Conservation (phyloP, 306 rosid species). For the Rubus parviflorus region DNA sequence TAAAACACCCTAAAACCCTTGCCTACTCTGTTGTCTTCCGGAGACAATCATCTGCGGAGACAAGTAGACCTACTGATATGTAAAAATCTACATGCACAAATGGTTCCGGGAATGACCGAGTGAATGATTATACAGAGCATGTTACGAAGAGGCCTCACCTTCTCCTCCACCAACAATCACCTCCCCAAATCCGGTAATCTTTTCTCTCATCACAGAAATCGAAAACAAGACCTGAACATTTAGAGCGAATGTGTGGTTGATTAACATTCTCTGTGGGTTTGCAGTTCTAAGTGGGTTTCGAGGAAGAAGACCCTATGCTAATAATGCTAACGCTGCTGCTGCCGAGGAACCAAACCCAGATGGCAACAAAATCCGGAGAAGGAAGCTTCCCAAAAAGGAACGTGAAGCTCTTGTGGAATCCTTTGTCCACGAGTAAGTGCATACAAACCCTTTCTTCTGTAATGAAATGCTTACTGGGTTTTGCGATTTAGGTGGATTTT, state of each 20-base stretch:
- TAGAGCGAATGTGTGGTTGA: not conserved
- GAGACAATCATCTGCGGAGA: too few relatives aligned
- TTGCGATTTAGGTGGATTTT: not conserved
- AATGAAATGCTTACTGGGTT: not conserved
- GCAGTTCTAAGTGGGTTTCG: constrained; percentile 7
- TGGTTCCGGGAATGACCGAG: not conserved
- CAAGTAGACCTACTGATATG: not conserved
- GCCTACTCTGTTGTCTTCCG: not conserved
- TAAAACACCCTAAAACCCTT: not conserved
- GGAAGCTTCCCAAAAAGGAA: constrained; percentile 41
- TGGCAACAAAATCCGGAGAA: constrained; percentile 18
- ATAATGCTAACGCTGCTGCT: not conserved
- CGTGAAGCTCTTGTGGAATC: constrained; percentile 56
- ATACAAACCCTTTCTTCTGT: not conserved
- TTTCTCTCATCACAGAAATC: not conserved
- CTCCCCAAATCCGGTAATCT: constrained; percentile 5
- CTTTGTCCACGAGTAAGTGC: constrained; percentile 54
- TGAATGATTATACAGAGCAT: not conserved
- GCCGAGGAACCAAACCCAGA: not conserved
- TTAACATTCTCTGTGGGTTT: not conserved
- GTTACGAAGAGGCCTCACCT: not conserved
- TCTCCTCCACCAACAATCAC: not conserved
- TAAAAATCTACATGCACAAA: not conserved
- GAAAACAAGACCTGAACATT: not conserved
- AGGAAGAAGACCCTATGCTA: constrained; percentile 5